Conservation (phyloP, 257 asterid species). For the Nicotiana paniculata region DNA sequence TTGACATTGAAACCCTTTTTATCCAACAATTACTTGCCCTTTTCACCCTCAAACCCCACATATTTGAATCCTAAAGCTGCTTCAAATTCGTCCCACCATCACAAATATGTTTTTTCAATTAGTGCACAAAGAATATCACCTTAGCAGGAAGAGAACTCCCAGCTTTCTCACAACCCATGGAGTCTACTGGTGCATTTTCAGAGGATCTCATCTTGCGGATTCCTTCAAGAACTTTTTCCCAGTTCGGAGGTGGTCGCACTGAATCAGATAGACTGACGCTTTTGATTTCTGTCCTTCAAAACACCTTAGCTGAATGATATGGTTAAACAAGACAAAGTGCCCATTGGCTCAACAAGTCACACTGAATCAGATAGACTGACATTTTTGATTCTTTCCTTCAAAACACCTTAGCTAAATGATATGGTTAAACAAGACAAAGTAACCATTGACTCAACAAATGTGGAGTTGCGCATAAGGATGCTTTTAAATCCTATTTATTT, state of each 20-base stretch:
- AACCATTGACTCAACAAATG: background rate
- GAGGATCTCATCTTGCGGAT: conserved; percentile 82
- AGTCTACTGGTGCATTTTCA: conserved; percentile 97
- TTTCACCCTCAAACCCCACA: background rate
- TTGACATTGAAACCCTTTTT: background rate
- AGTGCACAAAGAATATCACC: conserved; percentile 29
- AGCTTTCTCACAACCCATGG: conserved; percentile 98
- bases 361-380: conserved; percentile 26
- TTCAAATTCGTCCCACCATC: background rate
- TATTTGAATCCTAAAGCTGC: background rate
- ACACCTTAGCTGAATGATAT: background rate
- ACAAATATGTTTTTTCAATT: background rate
- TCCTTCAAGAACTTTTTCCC: conserved; percentile 79
- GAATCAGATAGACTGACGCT: conserved; percentile 12
- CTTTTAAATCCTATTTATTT: background rate
- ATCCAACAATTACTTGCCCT: background rate
- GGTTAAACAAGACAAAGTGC: background rate
- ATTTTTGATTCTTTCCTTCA: background rate
- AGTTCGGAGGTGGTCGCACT: conserved; percentile 54
- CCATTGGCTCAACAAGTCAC: conserved; percentile 2
- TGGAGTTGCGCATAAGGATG: background rate
- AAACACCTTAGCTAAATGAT: background rate
- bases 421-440: background rate
- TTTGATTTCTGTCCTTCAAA: background rate
- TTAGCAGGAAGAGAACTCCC: conserved; percentile 88